These are phyloP conservation scores for Stephanodiscus minutulus DNA, from an alignment of 108 stramenopile genomes.

Conservation along the genomic window DNA sequence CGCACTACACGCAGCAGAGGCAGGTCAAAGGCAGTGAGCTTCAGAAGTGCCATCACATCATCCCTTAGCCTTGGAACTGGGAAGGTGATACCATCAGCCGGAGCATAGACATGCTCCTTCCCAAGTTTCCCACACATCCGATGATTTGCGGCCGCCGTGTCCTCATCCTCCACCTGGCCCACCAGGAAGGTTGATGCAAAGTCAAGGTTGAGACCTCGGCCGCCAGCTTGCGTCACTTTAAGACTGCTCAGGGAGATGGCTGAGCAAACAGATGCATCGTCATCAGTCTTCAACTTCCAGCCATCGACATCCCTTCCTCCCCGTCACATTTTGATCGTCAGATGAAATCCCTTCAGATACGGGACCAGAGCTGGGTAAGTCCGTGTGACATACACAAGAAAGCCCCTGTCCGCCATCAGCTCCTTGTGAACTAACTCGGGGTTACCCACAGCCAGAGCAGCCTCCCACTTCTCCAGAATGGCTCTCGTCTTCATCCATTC, in stretches of 20 bases:
- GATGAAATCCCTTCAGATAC: conserved; percentile 55
- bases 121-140: background rate
- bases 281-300: conserved; percentile 43
- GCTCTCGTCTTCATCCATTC: background rate
- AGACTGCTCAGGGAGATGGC: conserved; percentile 11
- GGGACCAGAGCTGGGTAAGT: conserved; percentile 46
- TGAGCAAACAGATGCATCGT: conserved; percentile 24
- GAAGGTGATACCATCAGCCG: background rate
- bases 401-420: conserved; percentile 26
- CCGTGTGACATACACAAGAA: conserved; percentile 46
- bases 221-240: background rate
- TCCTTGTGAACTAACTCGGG: conserved; percentile 24
- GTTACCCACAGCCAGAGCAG: background rate
- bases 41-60: too few relatives aligned
- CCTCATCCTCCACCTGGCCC: background rate
- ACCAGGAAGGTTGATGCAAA: background rate
- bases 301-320: conserved; percentile 39
- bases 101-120: background rate
- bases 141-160: background rate
- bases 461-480: background rate
- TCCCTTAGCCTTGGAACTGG: background rate
- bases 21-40: too few relatives aligned
- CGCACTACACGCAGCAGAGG: too few relatives aligned
- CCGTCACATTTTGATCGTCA: conserved; percentile 46
- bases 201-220: background rate